These are phyloP conservation scores for Blastobotrys peoriensis DNA, from an alignment of 805 yeast genomes.

Conservation along the genomic window DNA sequence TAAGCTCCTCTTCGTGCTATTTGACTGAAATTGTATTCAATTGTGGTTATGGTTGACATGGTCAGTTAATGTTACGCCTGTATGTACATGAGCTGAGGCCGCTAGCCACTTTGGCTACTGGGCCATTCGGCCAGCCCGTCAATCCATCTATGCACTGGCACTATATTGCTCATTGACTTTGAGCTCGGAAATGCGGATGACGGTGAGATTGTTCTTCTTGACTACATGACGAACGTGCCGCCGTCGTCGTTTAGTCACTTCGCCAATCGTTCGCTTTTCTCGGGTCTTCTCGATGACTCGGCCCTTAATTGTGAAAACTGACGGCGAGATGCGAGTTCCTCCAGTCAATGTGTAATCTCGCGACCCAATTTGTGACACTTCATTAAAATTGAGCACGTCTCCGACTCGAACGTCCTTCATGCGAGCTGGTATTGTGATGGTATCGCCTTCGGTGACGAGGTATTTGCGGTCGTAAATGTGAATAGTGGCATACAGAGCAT, in stretches of 20 bases:
- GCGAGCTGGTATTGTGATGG: slow-evolving; percentile 69
- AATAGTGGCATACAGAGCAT: slow-evolving; percentile 74
- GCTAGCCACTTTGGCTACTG: no score
- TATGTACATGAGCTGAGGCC: no score
- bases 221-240: slow-evolving; percentile 64
- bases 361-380: slow-evolving; percentile 79
- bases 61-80: no score
- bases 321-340: slow-evolving; percentile 44
- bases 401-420: slow-evolving; percentile 77
- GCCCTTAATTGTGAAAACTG: slow-evolving; percentile 58
- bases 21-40: no score
- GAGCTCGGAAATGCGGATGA: slow-evolving; percentile 69
- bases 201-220: slow-evolving; percentile 68
- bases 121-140: no score
- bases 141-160: no score
- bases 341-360: slow-evolving; percentile 69
- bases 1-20: no score
- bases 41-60: no score
- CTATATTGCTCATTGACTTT: no score
- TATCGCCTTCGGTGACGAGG: slow-evolving; percentile 87
- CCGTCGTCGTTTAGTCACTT: slow-evolving; percentile 72
- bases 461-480: slow-evolving; percentile 79
- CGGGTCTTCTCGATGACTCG: slow-evolving; percentile 69
- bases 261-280: slow-evolving; percentile 57
- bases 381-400: slow-evolving; percentile 64